phyloP scores from a whole-genome alignment of 2,329 filamentous ascomycete genomes.

The Epichloe amarillans region DNA sequence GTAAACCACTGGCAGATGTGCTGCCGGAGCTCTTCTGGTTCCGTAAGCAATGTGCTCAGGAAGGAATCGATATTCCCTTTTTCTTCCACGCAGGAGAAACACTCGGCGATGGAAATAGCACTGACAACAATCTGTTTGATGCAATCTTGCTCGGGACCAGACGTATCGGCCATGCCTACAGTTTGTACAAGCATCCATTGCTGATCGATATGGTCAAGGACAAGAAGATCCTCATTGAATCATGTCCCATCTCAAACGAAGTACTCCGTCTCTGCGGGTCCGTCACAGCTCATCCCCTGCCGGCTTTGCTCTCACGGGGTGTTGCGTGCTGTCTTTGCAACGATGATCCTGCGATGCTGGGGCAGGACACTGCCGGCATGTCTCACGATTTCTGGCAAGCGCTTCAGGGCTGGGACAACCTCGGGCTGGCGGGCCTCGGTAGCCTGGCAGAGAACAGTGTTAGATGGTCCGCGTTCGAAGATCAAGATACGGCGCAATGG shows the following conservation, averaged over 20 bases:
- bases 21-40: constrained; percentile 89
- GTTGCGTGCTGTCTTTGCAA: constrained; percentile 77
- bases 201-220: constrained; percentile 82
- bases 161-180: constrained; percentile 81
- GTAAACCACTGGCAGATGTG: constrained; percentile 61
- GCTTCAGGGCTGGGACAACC: constrained; percentile 80
- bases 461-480: constrained; percentile 79
- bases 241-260: constrained; percentile 84
- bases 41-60: constrained; percentile 66
- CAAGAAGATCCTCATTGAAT: constrained; percentile 76
- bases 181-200: constrained; percentile 80
- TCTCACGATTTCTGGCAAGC: constrained; percentile 90
- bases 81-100: constrained; percentile 93
- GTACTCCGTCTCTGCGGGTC: constrained; percentile 66
- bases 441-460: constrained; percentile 87
- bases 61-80: constrained; percentile 74
- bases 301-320: constrained; percentile 71
- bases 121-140: constrained; percentile 77
- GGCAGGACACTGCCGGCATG: constrained; percentile 68
- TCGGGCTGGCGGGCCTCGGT: constrained; percentile 75
- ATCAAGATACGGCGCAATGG: constrained; percentile 61
- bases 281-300: constrained; percentile 67
- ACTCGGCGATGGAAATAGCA: constrained; percentile 57
- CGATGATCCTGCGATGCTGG: constrained; percentile 80
- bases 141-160: constrained; percentile 76